Base-by-base conservation (phyloP, 306 rosid species). In the Castanea crenata region DNA sequence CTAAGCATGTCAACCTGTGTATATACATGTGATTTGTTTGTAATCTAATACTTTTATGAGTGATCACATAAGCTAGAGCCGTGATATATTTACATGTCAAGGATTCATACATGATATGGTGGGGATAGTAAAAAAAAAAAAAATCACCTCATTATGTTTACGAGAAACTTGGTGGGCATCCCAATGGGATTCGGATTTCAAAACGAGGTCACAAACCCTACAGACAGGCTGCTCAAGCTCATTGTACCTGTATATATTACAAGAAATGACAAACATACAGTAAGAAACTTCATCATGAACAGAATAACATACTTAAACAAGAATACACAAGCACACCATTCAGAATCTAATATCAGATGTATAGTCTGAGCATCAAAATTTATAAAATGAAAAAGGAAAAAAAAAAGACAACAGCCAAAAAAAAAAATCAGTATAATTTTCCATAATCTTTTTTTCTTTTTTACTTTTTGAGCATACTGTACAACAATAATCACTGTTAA, bases 151-250 rank as follows among this genome's bases (percentile, higher is more conserved):
- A 6, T 78, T 91, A 86, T 95, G 99, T 86, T 89, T 90, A 73
- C 94, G 97, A 71, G 97, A 95, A 74, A 83, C 86, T 83, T 90
- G 96, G 80, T 95, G 99, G 18, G 91, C 92, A 69, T 92, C 97
- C 98, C 97, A 89, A 35, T 74, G 65, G 3, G 88, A 81, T 74
- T 95, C 99, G 8, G 95, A 90, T 87, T 90, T 89, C 86, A 95
- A 63, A 76, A 86, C 87, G n/a, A 86, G 59, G 34, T 91, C 91
- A 55, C 99, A 95, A 64, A 93, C 92, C 83, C 92, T 88, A 71
- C 99, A 95, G 35, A 91, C 91, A 4, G 96, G 98, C 85, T 93
- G 94, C 73, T 90, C 94, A 57, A 82, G 59, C 75, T 93, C 97
- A 79, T 95, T 93, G 74, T 93, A 93, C 89, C 99, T 94, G 82